Evolutionary conservation across 768 basidiomycete species (phyloP), one percentile per base, ranked within the genome.

Genomic region (Termitomyces sp.): DNA sequence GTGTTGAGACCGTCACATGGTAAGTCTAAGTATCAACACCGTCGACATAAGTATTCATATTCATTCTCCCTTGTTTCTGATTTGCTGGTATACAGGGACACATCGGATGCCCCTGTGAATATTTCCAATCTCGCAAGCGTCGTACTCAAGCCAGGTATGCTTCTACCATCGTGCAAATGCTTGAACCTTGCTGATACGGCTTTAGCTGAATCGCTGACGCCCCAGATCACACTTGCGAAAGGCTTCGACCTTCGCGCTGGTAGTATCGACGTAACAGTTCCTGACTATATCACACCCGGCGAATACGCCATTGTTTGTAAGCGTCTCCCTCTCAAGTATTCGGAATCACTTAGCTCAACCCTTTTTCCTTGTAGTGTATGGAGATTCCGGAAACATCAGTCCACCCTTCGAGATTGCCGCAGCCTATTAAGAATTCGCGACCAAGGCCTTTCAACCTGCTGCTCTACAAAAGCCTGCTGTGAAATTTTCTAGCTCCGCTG

Each of bases 351-450:
- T 6, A 2, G 28, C 38, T 61, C 39, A 15, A 38, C 16, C 44
- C n/a, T 18, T 8, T n/a, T 44, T 24, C 32, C 7, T 16, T 48
- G 7, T 16, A 83, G 81, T 83, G 55, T 80, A 80, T 58, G 81
- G 82, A 16, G 79, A 82, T 64, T 82, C 80, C 18, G 80, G 80
- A 39, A 78, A 82, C 69, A 67, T 68, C 55, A 80, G 79, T 67
- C 75, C 73, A 12, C 60, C 61, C 20, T 81, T 81, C 69, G 69
- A 69, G 13, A 76, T 81, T 62, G 61, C 59, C 12, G 36, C 50
- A 13, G n/a, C 28, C 28, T 28, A 55, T 7, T 53, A 44, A 36
- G 20, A 20, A 4, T 16, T 35, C 11, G 9, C 11, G 36, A 36
- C 7, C 6, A 3, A 20, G 35, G 13, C 20, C 13, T 38, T 9